Evolutionary conservation across 139 green algal genomes (phyloP).

Genomic region (Asterochloris erici): DNA sequence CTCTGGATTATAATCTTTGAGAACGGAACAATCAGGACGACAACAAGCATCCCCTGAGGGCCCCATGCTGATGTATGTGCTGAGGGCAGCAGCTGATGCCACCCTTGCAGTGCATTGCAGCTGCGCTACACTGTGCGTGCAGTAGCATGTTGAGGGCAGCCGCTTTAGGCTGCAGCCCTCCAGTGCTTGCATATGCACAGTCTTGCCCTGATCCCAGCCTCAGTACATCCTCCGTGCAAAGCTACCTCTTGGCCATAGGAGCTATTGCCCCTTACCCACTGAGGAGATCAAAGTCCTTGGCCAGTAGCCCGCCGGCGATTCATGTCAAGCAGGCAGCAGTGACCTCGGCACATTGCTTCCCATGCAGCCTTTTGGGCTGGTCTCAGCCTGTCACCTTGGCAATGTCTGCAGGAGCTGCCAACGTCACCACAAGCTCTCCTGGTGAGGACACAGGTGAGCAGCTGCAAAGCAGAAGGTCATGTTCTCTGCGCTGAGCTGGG

Average conservation of each 20-base stretch:
- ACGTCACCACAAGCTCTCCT: no score
- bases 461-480: not conserved
- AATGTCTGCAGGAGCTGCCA: not conserved
- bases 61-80: no score
- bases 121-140: no score
- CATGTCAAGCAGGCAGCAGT: slow-evolving; percentile 8
- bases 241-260: slow-evolving; percentile 11
- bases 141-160: no score
- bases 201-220: slow-evolving; percentile 9
- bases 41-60: no score
- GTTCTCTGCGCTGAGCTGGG: not conserved
- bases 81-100: no score
- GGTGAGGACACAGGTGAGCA: not conserved
- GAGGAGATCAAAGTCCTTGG: slow-evolving; percentile 13
- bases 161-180: no score
- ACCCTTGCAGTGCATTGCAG: no score
- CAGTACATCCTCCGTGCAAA: slow-evolving; percentile 35
- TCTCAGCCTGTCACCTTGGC: not conserved
- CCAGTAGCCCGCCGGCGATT: slow-evolving; percentile 5
- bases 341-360: not conserved
- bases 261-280: slow-evolving; percentile 28
- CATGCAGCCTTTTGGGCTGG: not conserved
- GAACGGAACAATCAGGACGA: no score
- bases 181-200: no score
- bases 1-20: no score